These are phyloP conservation scores for Colletotrichum plurivorum DNA, from an alignment of 2,329 filamentous ascomycete species.

Conservation along the genomic window DNA sequence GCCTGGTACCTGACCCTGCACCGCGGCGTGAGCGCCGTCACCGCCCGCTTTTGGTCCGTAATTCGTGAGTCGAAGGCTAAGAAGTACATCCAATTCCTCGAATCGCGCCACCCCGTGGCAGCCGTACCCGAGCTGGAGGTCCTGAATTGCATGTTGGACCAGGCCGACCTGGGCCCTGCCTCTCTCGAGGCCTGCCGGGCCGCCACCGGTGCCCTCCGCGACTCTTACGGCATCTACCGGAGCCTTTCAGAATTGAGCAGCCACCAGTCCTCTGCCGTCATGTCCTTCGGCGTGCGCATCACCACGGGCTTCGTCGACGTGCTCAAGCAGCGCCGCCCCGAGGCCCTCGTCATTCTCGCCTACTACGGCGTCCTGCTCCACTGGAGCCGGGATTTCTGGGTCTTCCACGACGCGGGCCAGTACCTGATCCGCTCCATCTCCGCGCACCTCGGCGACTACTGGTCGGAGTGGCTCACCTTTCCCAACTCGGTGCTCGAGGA, in stretches of 20 bases:
- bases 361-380: constrained; percentile 66
- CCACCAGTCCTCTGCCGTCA: constrained; percentile 49
- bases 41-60: constrained; percentile 51
- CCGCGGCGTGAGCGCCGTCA: constrained; percentile 57
- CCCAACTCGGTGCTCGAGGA: constrained; percentile 41
- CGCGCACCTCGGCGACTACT: constrained; percentile 48
- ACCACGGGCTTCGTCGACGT: constrained; percentile 52
- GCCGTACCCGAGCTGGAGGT: constrained; percentile 50
- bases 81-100: constrained; percentile 40
- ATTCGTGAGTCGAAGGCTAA: constrained; percentile 53
- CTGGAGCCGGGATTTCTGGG: constrained; percentile 54
- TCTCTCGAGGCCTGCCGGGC: constrained; percentile 48
- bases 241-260: constrained; percentile 43
- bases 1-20: constrained; percentile 58
- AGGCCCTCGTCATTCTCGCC: constrained; percentile 62
- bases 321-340: constrained; percentile 53
- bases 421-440: constrained; percentile 47
- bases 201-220: constrained; percentile 49
- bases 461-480: constrained; percentile 48
- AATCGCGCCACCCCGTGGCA: constrained; percentile 42
- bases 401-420: constrained; percentile 49
- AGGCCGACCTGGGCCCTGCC: constrained; percentile 43
- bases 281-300: constrained; percentile 50
- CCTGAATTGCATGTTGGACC: constrained; percentile 29
- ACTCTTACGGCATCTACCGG: constrained; percentile 51